phyloP scores from a whole-genome alignment of 2,329 filamentous ascomycete genomes.

The Ophiostoma australiae region DNA sequence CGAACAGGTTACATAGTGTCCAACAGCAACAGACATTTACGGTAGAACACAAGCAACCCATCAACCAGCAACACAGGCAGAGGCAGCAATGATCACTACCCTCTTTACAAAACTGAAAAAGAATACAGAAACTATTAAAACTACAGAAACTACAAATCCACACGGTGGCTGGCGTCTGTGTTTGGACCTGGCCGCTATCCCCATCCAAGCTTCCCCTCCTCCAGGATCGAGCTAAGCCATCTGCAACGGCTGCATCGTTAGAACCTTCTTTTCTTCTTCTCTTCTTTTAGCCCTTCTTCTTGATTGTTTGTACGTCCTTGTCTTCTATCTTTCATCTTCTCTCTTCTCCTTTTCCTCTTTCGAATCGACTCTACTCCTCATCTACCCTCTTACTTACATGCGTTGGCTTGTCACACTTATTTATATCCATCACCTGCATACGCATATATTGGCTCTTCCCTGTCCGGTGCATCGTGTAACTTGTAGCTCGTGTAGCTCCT shows the following conservation, averaged over 20 bases:
- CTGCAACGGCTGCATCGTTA: background rate
- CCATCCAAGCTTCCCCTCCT: background rate
- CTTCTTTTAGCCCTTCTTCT: background rate
- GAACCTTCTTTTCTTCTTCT: background rate
- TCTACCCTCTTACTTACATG: background rate
- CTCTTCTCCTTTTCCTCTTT: background rate
- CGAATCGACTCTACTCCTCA: background rate
- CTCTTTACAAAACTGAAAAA: too few relatives aligned
- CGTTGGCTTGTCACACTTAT: background rate
- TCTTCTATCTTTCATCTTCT: background rate
- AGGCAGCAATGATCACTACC: too few relatives aligned
- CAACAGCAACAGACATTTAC: background rate
- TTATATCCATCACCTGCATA: slow-evolving; percentile 4
- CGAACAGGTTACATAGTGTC: background rate
- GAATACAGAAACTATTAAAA: too few relatives aligned
- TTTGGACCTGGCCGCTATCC: background rate
- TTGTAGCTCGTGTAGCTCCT: background rate
- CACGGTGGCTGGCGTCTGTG: background rate
- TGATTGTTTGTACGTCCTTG: background rate
- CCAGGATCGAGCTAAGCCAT: background rate
- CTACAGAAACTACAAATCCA: background rate
- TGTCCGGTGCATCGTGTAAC: background rate
- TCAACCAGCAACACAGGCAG: too few relatives aligned
- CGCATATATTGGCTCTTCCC: background rate
- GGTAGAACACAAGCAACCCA: too few relatives aligned